Conservation (phyloP, 2,329 filamentous ascomycete genomes). For the Cladobotryum mycophilum region DNA sequence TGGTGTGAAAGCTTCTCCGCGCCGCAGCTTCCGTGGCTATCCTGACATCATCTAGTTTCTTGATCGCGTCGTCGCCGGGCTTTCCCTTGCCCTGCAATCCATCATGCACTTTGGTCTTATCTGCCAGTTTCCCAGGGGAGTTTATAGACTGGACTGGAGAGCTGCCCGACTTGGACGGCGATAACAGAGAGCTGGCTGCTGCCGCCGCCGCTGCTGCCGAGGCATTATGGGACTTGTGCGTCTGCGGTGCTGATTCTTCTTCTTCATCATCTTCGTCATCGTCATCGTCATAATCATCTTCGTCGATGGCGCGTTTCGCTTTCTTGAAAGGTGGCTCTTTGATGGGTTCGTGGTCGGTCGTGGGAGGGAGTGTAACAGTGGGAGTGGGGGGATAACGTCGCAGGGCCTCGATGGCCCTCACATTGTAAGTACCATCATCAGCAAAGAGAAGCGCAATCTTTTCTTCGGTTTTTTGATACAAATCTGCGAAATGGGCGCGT, state of each 20-base stretch:
- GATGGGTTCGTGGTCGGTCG: slow-evolving; percentile 53
- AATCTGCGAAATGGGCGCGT: slow-evolving; percentile 67
- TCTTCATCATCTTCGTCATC: slow-evolving; percentile 70
- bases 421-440: slow-evolving; percentile 48
- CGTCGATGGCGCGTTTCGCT: slow-evolving; percentile 69
- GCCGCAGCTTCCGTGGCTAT: slow-evolving; percentile 85
- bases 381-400: slow-evolving; percentile 34
- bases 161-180: slow-evolving; percentile 64
- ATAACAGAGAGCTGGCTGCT: slow-evolving; percentile 54
- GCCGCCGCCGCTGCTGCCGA: slow-evolving; percentile 26
- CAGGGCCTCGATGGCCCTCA: slow-evolving; percentile 48
- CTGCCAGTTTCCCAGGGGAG: slow-evolving; percentile 52
- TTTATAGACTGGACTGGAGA: slow-evolving; percentile 57
- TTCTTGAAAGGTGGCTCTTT: slow-evolving; percentile 64
- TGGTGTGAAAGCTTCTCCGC: slow-evolving; percentile 82
- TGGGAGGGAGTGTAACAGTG: slow-evolving; percentile 42
- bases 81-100: slow-evolving; percentile 52
- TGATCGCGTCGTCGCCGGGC: slow-evolving; percentile 80
- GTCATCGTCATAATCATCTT: slow-evolving; percentile 82
- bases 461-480: slow-evolving; percentile 71
- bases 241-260: slow-evolving; percentile 48
- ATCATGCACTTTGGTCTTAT: slow-evolving; percentile 47
- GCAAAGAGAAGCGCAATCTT: slow-evolving; percentile 71
- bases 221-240: slow-evolving; percentile 44
- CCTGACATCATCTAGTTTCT: slow-evolving; percentile 87